These are phyloP conservation scores for Rubia peregrina DNA, from an alignment of 305 asterid species.

Conservation along the genomic window DNA sequence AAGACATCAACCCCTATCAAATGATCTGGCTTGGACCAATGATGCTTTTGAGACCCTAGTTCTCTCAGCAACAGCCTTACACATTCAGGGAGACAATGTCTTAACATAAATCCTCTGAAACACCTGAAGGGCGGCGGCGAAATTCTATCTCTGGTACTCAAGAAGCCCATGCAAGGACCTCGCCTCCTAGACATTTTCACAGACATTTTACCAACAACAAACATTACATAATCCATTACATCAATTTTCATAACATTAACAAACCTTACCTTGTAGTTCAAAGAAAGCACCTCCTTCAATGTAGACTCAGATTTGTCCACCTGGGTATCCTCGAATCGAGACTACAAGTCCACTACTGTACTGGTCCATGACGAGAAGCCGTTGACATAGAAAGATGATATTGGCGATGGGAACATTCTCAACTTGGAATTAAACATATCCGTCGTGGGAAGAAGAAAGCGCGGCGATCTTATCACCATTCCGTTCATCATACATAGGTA, in stretches of 20 bases:
- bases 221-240: not conserved
- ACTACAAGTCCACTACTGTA: slow-evolving; percentile 60
- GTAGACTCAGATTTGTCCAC: slow-evolving; percentile 96
- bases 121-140: slow-evolving; percentile 92
- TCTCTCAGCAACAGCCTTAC: slow-evolving; percentile 55
- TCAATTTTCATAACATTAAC: not conserved
- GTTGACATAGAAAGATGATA: slow-evolving; percentile 53
- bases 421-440: too few relatives aligned
- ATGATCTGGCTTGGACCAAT: too few relatives aligned
- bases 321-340: slow-evolving; percentile 83
- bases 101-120: slow-evolving; percentile 82
- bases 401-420: too few relatives aligned
- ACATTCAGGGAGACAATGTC: slow-evolving; percentile 61
- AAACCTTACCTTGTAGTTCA: slow-evolving; percentile 66
- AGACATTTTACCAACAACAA: not conserved
- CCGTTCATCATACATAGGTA: too few relatives aligned
- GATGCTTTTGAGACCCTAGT: too few relatives aligned
- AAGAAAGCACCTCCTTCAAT: slow-evolving; percentile 77
- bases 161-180: slow-evolving; percentile 89
- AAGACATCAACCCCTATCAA: too few relatives aligned
- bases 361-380: slow-evolving; percentile 74
- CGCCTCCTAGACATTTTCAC: slow-evolving; percentile 54
- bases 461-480: too few relatives aligned
- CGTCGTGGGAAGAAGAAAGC: too few relatives aligned
- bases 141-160: slow-evolving; percentile 85